Evolutionary conservation across 1,284 basidiomycete genomes (phyloP).

Genomic region (Dichomitus squalens): DNA sequence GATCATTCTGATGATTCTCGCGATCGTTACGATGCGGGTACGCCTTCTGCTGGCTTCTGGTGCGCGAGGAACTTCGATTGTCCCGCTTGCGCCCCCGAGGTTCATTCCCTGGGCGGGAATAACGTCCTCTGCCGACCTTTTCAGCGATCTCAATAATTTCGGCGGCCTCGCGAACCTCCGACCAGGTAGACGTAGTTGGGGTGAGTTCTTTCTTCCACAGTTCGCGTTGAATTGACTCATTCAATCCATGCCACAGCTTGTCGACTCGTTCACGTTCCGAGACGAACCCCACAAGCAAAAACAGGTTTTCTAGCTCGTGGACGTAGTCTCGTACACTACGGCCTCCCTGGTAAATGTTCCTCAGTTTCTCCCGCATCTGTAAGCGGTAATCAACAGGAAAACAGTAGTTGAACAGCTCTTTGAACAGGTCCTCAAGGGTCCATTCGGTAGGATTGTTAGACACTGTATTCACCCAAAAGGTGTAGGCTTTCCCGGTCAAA

Average conservation of each 20-base stretch:
- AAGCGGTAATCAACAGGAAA: slow-evolving; percentile 42
- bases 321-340: too few species aligned
- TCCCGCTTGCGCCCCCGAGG: not conserved
- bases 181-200: slow-evolving; percentile 22
- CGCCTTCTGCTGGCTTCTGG: not conserved
- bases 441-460: slow-evolving; percentile 26
- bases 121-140: slow-evolving; percentile 2
- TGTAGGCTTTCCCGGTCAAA: slow-evolving; percentile 39
- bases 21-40: not conserved
- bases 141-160: slow-evolving; percentile 19
- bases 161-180: slow-evolving; percentile 14
- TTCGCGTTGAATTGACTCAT: slow-evolving; percentile 28
- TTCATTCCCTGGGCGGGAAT: too few species aligned
- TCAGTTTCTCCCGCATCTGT: slow-evolving; percentile 21
- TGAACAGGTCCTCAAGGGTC: slow-evolving; percentile 33
- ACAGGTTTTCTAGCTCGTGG: too few species aligned
- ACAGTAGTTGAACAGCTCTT: slow-evolving; percentile 44
- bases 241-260: slow-evolving; percentile 38
- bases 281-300: too few species aligned
- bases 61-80: not conserved
- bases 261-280: slow-evolving; percentile 36
- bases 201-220: slow-evolving; percentile 34
- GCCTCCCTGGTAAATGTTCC: too few species aligned
- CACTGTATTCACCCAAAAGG: slow-evolving; percentile 42
- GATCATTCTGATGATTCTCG: not conserved